Conservation (phyloP, 768 basidiomycete genomes). For the Daedalea quercina region DNA sequence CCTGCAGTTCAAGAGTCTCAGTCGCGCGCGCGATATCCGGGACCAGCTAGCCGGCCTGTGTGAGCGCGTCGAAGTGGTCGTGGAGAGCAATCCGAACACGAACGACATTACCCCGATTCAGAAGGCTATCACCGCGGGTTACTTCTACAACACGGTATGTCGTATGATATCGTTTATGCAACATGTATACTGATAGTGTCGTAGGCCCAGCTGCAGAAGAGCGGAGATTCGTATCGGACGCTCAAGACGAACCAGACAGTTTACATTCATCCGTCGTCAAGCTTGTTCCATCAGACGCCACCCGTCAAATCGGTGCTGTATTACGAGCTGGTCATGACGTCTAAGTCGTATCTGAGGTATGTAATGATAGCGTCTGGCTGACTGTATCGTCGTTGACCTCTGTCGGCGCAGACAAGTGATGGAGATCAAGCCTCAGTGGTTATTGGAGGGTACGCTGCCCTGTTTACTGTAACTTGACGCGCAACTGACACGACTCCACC, state of each 20-base stretch:
- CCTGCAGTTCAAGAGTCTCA: slow-evolving; percentile 90
- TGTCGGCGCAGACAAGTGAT: slow-evolving; percentile 67
- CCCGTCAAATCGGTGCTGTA: slow-evolving; percentile 87
- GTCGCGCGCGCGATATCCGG: slow-evolving; percentile 91
- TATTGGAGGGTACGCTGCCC: slow-evolving; percentile 68
- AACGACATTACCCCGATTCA: slow-evolving; percentile 92
- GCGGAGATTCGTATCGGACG: slow-evolving; percentile 95
- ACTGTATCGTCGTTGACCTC: slow-evolving; percentile 1
- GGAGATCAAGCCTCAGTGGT: slow-evolving; percentile 96
- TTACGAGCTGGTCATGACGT: slow-evolving; percentile 96
- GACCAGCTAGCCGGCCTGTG: slow-evolving; percentile 93
- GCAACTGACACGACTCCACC: slow-evolving; percentile 4
- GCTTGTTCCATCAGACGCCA: slow-evolving; percentile 92
- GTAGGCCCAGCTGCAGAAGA: slow-evolving; percentile 88
- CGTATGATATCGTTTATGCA: neutral
- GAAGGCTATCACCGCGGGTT: slow-evolving; percentile 92
- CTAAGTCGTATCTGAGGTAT: slow-evolving; percentile 90
- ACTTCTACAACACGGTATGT: slow-evolving; percentile 89
- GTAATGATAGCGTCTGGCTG: slow-evolving; percentile 18
- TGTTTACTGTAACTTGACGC: neutral
- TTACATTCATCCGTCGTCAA: slow-evolving; percentile 93
- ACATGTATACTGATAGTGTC: neutral
- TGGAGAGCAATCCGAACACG: slow-evolving; percentile 82
- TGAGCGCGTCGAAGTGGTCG: slow-evolving; percentile 93
- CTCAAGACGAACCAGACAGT: slow-evolving; percentile 95